Conservation (phyloP, 768 basidiomycete species). For the Suillus cothurnatus region DNA sequence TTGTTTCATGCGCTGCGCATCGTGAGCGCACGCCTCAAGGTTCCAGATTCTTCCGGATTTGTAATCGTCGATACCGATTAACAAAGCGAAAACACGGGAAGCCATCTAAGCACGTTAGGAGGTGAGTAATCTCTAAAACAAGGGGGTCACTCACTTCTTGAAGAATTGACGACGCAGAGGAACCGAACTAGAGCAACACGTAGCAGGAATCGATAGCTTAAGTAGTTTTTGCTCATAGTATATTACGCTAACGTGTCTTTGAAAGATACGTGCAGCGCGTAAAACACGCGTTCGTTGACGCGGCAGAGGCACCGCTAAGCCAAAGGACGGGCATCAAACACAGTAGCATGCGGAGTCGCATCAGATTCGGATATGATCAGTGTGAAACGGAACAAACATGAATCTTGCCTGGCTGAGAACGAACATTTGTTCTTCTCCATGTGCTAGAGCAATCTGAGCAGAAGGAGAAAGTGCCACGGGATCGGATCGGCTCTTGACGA, state of each 20-base stretch:
- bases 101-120: slow-evolving; percentile 36
- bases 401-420: background rate
- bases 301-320: slow-evolving; percentile 12
- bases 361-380: slow-evolving; percentile 4
- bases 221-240: background rate
- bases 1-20: slow-evolving; percentile 57
- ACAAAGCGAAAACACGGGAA: slow-evolving; percentile 59
- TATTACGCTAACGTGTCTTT: background rate
- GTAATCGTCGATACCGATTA: slow-evolving; percentile 73
- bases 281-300: slow-evolving; percentile 9
- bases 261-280: background rate
- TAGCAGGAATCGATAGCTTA: slow-evolving; percentile 2
- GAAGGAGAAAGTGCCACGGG: background rate
- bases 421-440: background rate
- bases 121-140: slow-evolving; percentile 4
- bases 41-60: slow-evolving; percentile 67
- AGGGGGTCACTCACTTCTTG: slow-evolving; percentile 15
- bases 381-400: background rate
- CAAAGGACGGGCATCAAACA: slow-evolving; percentile 7
- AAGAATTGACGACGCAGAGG: slow-evolving; percentile 10
- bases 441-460: background rate
- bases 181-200: slow-evolving; percentile 13
- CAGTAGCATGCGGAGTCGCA: background rate
- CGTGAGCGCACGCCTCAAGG: slow-evolving; percentile 64
- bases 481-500: background rate